These are phyloP conservation scores for Setaria viridis DNA, from an alignment of 202 grass and related monocot genomes.

Conservation along the genomic window DNA sequence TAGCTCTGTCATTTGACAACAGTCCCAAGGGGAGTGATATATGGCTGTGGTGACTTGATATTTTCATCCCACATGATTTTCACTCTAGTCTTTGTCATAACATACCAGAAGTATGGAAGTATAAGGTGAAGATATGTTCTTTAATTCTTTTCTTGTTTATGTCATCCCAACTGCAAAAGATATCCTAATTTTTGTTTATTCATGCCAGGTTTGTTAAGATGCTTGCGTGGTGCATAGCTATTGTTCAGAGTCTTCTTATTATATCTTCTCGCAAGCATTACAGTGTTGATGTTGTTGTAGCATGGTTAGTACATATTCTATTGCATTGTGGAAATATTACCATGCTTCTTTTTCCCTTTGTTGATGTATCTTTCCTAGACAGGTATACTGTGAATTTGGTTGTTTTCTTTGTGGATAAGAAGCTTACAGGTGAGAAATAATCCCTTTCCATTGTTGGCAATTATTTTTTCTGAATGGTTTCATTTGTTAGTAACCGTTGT, in stretches of 20 bases:
- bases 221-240: slow-evolving; percentile 65
- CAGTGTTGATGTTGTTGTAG: slow-evolving; percentile 86
- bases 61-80: slow-evolving; percentile 99
- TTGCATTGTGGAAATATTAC: background rate
- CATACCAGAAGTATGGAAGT: slow-evolving; percentile 88
- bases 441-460: background rate
- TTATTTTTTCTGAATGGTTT: background rate
- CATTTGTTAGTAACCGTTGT: background rate
- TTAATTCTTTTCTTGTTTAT: background rate
- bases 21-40: slow-evolving; percentile 84
- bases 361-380: slow-evolving; percentile 36
- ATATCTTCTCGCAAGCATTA: slow-evolving; percentile 90
- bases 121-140: slow-evolving; percentile 54
- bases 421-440: slow-evolving; percentile 67
- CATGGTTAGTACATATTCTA: slow-evolving; percentile 64
- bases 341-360: slow-evolving; percentile 12
- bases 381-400: slow-evolving; percentile 95
- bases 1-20: slow-evolving; percentile 18
- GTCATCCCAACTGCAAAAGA: background rate
- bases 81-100: slow-evolving; percentile 77
- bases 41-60: slow-evolving; percentile 91
- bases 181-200: slow-evolving; percentile 9
- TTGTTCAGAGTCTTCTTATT: slow-evolving; percentile 83
- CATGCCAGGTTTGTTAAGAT: slow-evolving; percentile 69
- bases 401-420: slow-evolving; percentile 82